Conservation (phyloP, 2,329 filamentous ascomycete species). For the Colletotrichum australisinense region DNA sequence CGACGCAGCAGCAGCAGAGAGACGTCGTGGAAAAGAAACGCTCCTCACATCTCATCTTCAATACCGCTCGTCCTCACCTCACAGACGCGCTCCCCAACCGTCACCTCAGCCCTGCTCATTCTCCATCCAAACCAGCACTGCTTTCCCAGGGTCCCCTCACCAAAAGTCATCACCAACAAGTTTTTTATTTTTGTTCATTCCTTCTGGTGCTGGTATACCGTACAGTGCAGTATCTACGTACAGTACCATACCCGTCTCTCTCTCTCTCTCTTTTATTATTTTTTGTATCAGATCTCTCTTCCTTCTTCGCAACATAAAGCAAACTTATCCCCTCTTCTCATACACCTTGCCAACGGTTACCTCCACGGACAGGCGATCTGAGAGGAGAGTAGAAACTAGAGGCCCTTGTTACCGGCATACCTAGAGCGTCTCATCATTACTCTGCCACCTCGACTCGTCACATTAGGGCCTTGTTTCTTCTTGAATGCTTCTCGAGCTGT, state of each 20-base stretch:
- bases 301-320: conserved; percentile 31
- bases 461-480: conserved; percentile 34
- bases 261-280: neutral
- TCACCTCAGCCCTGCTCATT: conserved; percentile 32
- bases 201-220: neutral
- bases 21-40: conserved; percentile 33
- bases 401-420: conserved; percentile 28
- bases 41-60: conserved; percentile 35
- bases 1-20: conserved; percentile 5
- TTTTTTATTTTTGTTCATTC: neutral
- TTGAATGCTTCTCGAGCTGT: conserved; percentile 11
- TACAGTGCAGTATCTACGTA: neutral
- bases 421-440: conserved; percentile 21
- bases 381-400: conserved; percentile 6
- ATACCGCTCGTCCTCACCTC: conserved; percentile 31
- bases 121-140: conserved; percentile 29
- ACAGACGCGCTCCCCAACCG: conserved; percentile 30
- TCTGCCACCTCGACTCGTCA: conserved; percentile 24
- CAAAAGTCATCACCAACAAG: neutral
- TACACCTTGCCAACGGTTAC: neutral
- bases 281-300: conserved; percentile 31
- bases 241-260: neutral
- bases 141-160: conserved; percentile 1
- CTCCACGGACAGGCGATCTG: conserved; percentile 9
- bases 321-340: conserved; percentile 7